phyloP scores from a whole-genome alignment of 2,329 filamentous ascomycete species.

The Setomelanomma holmii region DNA sequence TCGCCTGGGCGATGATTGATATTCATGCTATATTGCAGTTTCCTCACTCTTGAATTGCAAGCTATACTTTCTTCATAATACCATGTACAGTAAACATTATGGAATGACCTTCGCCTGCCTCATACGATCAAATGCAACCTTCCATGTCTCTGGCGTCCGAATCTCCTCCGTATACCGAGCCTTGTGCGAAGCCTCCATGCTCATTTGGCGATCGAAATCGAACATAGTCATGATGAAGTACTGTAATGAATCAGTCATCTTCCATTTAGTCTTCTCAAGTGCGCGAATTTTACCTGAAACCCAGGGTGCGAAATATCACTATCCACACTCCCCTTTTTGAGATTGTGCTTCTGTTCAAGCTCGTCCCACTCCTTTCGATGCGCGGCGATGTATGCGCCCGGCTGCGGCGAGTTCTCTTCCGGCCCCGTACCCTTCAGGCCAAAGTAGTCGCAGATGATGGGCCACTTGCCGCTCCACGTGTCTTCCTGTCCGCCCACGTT shows the following conservation, averaged over 20 bases:
- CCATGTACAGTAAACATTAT: conserved; percentile 3
- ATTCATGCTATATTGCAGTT: background rate
- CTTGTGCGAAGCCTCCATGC: conserved; percentile 49
- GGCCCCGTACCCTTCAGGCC: conserved; percentile 52
- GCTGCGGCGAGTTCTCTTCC: conserved; percentile 34
- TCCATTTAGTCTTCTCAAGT: too few species aligned
- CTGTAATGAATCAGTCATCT: conserved; percentile 15
- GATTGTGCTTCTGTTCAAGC: conserved; percentile 32
- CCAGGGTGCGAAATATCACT: conserved; percentile 52
- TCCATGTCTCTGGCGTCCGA: conserved; percentile 51
- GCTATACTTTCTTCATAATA: too few species aligned
- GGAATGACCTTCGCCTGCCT: conserved; percentile 52
- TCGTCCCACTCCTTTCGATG: conserved; percentile 39
- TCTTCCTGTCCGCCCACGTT: conserved; percentile 53
- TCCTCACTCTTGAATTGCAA: too few species aligned
- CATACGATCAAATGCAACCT: conserved; percentile 54
- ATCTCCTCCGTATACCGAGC: conserved; percentile 50
- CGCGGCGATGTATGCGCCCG: conserved; percentile 35
- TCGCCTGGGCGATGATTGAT: too few species aligned
- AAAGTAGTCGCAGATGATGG: conserved; percentile 56
- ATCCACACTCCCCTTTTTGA: conserved; percentile 51
- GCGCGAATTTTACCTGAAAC: conserved; percentile 30
- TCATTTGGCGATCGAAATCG: conserved; percentile 58
- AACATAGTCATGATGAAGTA: conserved; percentile 49
- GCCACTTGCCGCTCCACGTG: conserved; percentile 56